phyloP scores from a whole-genome alignment of 2,329 filamentous ascomycete species.

The Uncinocarpus reesii region DNA sequence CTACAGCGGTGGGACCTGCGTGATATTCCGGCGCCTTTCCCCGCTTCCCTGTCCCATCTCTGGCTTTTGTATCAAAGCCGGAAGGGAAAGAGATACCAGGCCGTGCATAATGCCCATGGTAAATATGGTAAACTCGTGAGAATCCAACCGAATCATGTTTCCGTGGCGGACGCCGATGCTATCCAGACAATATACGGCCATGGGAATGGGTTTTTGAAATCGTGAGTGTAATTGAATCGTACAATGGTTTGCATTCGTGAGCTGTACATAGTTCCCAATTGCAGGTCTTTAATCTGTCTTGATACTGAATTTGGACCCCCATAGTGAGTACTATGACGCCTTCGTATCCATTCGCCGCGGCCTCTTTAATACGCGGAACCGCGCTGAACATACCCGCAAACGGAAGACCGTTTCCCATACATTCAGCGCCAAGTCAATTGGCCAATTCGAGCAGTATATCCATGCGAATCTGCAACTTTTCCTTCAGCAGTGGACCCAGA shows the following conservation, averaged over 20 bases:
- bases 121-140: constrained; percentile 69
- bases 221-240: constrained; percentile 40
- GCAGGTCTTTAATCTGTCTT: too few relatives aligned
- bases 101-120: constrained; percentile 63
- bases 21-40: constrained; percentile 43
- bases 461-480: constrained; percentile 67
- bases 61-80: constrained; percentile 65
- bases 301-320: background rate
- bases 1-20: constrained; percentile 33
- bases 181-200: constrained; percentile 64
- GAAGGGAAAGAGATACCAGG: constrained; percentile 52
- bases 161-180: constrained; percentile 67
- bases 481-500: constrained; percentile 59
- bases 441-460: constrained; percentile 83
- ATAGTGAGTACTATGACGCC: constrained; percentile 75
- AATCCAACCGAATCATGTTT: constrained; percentile 75
- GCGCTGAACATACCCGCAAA: constrained; percentile 75
- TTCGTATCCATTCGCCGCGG: constrained; percentile 80
- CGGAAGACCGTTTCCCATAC: constrained; percentile 81
- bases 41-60: constrained; percentile 60
- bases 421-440: constrained; percentile 70
- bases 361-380: constrained; percentile 79
- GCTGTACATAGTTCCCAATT: background rate
- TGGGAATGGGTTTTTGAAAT: constrained; percentile 63
- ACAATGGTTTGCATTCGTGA: too few relatives aligned